phyloP scores from a whole-genome alignment of 2,329 filamentous ascomycete species.

The Alternaria solani region DNA sequence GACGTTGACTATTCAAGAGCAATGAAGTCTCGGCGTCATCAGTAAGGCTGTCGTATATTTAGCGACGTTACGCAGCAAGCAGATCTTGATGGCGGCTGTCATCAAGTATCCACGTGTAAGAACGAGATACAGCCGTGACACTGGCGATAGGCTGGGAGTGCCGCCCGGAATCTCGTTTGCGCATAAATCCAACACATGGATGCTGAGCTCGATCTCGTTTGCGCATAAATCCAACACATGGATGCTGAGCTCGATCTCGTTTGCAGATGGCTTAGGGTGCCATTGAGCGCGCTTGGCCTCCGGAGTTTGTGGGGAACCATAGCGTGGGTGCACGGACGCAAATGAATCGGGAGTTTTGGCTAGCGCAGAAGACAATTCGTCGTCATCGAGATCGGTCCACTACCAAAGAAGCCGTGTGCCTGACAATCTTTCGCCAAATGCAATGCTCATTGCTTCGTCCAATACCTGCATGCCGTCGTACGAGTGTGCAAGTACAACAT shows the following conservation, averaged over 20 bases:
- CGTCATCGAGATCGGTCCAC: conserved; percentile 25
- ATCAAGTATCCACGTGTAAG: conserved; percentile 14
- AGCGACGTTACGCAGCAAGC: conserved; percentile 15
- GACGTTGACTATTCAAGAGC: background rate
- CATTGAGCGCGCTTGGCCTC: conserved; percentile 29
- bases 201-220: conserved; percentile 13
- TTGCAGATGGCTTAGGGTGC: conserved; percentile 16
- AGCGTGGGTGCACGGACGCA: conserved; percentile 15
- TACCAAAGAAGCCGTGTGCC: conserved; percentile 17
- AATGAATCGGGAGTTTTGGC: conserved; percentile 19
- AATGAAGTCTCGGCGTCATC: conserved; percentile 23
- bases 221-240: conserved; percentile 15
- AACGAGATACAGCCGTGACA: background rate
- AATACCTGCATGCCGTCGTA: conserved; percentile 2
- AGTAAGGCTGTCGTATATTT: conserved; percentile 8
- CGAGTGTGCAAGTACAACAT: conserved; percentile 13
- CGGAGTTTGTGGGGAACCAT: conserved; percentile 48
- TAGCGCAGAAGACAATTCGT: conserved; percentile 4
- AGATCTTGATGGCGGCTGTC: conserved; percentile 1
- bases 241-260: conserved; percentile 15
- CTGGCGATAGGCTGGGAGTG: conserved; percentile 3
- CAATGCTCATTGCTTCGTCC: conserved; percentile 23
- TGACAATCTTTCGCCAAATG: conserved; percentile 21
- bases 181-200: conserved; percentile 18
- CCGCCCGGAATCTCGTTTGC: conserved; percentile 5